Evolutionary conservation across 371 early-diverging fungal genomes (phyloP).

Genomic region (Smittium mucronatum): DNA sequence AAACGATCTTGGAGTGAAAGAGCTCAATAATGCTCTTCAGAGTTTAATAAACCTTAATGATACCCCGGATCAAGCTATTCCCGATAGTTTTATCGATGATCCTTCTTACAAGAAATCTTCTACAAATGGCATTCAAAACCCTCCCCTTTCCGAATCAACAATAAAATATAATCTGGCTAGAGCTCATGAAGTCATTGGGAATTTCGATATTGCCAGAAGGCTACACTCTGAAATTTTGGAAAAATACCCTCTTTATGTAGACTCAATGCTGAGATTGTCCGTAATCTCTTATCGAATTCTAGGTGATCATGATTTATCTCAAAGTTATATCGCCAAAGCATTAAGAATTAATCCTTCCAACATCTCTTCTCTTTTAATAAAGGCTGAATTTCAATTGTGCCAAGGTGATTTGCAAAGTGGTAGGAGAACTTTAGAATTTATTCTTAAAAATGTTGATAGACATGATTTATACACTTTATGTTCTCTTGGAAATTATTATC

Average conservation of each 20-base stretch:
- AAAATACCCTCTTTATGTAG: slow-evolving; percentile 57
- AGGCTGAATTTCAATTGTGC: slow-evolving; percentile 49
- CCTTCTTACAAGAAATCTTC: background rate
- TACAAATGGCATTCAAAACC: background rate
- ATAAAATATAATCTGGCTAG: slow-evolving; percentile 73
- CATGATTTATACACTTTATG: slow-evolving; percentile 68
- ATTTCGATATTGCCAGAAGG: slow-evolving; percentile 44
- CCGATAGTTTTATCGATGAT: background rate
- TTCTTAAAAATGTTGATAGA: slow-evolving; percentile 60
- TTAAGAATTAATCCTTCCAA: slow-evolving; percentile 48
- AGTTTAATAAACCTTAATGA: background rate
- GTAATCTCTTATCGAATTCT: slow-evolving; percentile 39
- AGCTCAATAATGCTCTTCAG: slow-evolving; percentile 12
- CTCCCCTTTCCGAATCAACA: slow-evolving; percentile 26
- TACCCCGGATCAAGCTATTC: background rate
- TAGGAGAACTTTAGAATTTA: slow-evolving; percentile 58
- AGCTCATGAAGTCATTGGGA: slow-evolving; percentile 52
- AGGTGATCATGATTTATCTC: slow-evolving; percentile 43
- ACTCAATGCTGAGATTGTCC: slow-evolving; percentile 63
- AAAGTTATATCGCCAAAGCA: slow-evolving; percentile 47
- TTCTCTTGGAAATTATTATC: slow-evolving; percentile 68
- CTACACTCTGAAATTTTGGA: slow-evolving; percentile 48
- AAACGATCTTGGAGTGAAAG: slow-evolving; percentile 24
- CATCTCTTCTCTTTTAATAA: slow-evolving; percentile 51
- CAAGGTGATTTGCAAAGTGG: slow-evolving; percentile 44